Evolutionary conservation across 352 stramenopile species (phyloP), one percentile per base, ranked within the genome.

Genomic region (Globisporangium nodosum): DNA sequence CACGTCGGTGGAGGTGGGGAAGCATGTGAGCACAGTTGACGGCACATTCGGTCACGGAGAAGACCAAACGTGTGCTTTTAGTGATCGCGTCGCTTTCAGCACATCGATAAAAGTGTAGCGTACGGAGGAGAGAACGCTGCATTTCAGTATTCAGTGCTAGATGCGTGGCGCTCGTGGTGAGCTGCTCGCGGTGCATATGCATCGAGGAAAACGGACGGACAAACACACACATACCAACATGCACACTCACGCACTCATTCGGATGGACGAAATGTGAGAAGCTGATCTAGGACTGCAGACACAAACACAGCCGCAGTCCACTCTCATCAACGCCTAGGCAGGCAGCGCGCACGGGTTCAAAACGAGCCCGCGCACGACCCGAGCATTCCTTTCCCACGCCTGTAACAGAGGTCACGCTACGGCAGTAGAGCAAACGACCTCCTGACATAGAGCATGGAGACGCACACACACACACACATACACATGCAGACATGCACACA

Each of bases 41-140:
- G 80, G 80, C 80, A 90, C 80, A 88, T 88, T 90, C 65, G 68
- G 82, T 80, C 78, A 90, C 66, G 49, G 68, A 72, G 49, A 35
- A 57, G 74, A 85, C 73, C 64, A 83, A 90, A 88, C 80, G 80
- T 90, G 80, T 90, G 80, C 80, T 90, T 90, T 90, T 77, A 90
- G 78, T 86, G 76, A 67, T 90, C 80, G 80, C 80, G 74, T 90
- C 69, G 42, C 47, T 90, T 80, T 90, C 50, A 81, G 80, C 80
- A 88, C 76, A 79, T 82, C 68, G 80, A 90, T 90, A 87, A 85
- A 85, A 90, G 68, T 85, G 69, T 74, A 85, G 58, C 74, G 76
- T 68, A 88, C 63, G 66, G 67, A 18, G 37, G 60, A 70, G 58
- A 53, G 43, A 40, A 68, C 74, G 69, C 66, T 81, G 70, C 78